A percentile compares a stretch with the other conserved stretches of the same genome.
Conservation (phyloP, 805 yeast species). For the Ogataea degrootiae region DNA sequence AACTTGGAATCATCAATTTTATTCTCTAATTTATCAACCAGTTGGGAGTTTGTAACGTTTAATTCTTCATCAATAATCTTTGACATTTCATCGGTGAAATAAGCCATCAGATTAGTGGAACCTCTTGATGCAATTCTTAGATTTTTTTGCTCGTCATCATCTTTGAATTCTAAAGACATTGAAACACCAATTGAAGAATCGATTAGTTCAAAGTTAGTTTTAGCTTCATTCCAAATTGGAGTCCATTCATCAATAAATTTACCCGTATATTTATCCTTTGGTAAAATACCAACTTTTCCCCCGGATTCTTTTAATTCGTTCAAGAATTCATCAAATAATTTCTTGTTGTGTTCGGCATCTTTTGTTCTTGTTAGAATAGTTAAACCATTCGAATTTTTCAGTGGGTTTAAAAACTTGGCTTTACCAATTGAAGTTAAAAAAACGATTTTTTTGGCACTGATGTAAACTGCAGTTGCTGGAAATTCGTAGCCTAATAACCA, state of each 20-base stretch:
- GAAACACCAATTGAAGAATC: slow-evolving; percentile 55
- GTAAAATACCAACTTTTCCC: slow-evolving; percentile 58
- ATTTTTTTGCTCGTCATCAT: slow-evolving; percentile 65
- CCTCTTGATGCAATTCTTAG: slow-evolving; percentile 71
- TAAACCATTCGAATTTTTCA: slow-evolving; percentile 39
- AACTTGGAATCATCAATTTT: slow-evolving; percentile 77
- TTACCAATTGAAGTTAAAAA: slow-evolving; percentile 80
- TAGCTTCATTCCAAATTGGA: slow-evolving; percentile 32
- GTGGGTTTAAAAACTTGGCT: slow-evolving; percentile 68
- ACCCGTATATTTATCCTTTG: slow-evolving; percentile 77
- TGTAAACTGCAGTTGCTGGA: slow-evolving; percentile 77
- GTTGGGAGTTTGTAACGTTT: slow-evolving; percentile 63
- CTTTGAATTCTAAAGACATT: slow-evolving; percentile 66
- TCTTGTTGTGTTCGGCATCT: slow-evolving; percentile 70
- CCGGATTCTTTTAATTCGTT: slow-evolving; percentile 36
- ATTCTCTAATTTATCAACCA: slow-evolving; percentile 73
- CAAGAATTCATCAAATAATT: slow-evolving; percentile 56
- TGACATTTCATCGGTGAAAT: slow-evolving; percentile 84
- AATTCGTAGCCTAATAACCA: slow-evolving; percentile 95
- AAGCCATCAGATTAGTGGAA: slow-evolving; percentile 73
- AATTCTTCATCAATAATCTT: slow-evolving; percentile 81
- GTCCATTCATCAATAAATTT: slow-evolving; percentile 83
- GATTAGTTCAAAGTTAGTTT: slow-evolving; percentile 37
- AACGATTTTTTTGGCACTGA: slow-evolving; percentile 54
- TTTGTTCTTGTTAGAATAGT: slow-evolving; percentile 73